phyloP scores from a whole-genome alignment of 2,329 filamentous ascomycete species.

The Pseudomassariella vexata region DNA sequence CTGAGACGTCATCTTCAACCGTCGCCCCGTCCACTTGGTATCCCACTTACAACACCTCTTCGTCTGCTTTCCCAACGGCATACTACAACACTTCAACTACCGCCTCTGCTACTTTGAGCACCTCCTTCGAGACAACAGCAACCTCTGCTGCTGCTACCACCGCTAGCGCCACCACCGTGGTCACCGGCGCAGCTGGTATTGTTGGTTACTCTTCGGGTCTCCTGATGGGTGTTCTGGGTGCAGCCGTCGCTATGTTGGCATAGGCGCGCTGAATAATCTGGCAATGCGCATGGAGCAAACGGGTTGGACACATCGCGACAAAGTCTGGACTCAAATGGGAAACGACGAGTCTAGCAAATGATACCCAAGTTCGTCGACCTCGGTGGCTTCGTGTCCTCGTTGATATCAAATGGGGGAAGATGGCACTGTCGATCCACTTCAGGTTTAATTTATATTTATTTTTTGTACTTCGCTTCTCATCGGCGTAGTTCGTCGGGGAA shows the following conservation, averaged over 20 bases:
- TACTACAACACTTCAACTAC: constrained; percentile 2
- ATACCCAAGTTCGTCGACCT: too few relatives aligned
- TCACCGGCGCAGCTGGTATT: constrained; percentile 1
- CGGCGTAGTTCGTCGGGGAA: too few relatives aligned
- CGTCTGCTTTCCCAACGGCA: constrained; percentile 2
- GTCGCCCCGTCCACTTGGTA: constrained; percentile 1
- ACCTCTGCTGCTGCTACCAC: background rate
- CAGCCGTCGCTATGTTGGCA: constrained; percentile 5
- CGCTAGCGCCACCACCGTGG: background rate
- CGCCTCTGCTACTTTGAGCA: constrained; percentile 1
- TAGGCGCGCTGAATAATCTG: background rate
- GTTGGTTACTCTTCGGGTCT: constrained; percentile 2
- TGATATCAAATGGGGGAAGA: too few relatives aligned
- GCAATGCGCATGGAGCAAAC: background rate
- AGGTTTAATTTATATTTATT: constrained; percentile 7
- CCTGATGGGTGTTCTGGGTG: constrained; percentile 4
- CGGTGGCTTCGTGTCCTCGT: too few relatives aligned
- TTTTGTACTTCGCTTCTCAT: too few relatives aligned
- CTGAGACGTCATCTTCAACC: too few relatives aligned
- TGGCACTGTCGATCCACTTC: constrained; percentile 6
- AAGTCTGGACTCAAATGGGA: background rate
- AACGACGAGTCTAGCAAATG: too few relatives aligned
- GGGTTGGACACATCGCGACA: background rate
- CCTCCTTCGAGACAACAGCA: background rate
- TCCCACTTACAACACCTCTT: constrained; percentile 5